Base-by-base conservation (phyloP, 192 early-diverging fungal genomes). In the Mortierella antarctica region DNA sequence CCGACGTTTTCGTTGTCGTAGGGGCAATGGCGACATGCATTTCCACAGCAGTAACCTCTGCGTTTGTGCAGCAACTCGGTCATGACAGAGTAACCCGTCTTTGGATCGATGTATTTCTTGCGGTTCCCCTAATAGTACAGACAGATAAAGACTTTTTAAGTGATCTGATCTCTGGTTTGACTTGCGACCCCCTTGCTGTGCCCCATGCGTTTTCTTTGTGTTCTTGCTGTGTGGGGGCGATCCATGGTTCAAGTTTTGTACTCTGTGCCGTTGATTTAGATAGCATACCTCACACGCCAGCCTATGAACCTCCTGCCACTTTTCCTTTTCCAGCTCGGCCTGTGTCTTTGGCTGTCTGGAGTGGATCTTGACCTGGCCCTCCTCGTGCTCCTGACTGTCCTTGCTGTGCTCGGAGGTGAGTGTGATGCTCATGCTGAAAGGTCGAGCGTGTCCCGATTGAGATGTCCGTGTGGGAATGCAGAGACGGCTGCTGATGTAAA, bases 21-120 rank as follows among this genome's bases (percentile, higher is more conserved):
- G 2, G 89, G 89, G 44, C 91, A 92, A 71, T 92, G 91, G 7
- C 91, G 85, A 82, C 91, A 92, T 17, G 83, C 81, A 74, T 88
- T 89, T 18, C 91, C 91, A 66, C 91, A 91, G 71, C 91, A 91
- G 62, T 89, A 89, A 21, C 89, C 91, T 41, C 91, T 73, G 50
- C 84, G 78, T 52, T 62, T 60, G 69, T 92, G 91, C 53, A 83
- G 70, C 45, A 91, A 61, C 71, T 87, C 90, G 6, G 91, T 91
- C 83, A 92, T 90, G 39, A 91, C 91, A 21, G 75, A 79, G 70
- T 91, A 92, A 3, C 89, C 89, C 9, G 91, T 92, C 20, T 75
- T 88, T 12, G 91, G 91, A 66, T 92, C 91, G 39, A 81, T 88
- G 69, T 92, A 92, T 52, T 76, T 88, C 55, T 85, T 77, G 49